Conservation (phyloP, 805 yeast species). For the Saturnispora zaruensis region DNA sequence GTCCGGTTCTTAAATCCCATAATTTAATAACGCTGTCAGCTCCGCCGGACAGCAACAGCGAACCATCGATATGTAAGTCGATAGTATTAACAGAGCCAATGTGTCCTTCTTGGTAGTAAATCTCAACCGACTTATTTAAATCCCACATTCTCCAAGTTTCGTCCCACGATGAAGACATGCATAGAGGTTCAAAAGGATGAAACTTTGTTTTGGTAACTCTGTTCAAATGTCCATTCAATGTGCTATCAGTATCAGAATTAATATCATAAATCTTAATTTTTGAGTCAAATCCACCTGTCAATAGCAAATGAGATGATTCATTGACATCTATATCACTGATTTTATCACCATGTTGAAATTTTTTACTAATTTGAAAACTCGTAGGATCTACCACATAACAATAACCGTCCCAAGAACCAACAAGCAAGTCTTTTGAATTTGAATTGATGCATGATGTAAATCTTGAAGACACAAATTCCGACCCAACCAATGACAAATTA, state of each 20-base stretch:
- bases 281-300: constrained; percentile 42
- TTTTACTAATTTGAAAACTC: constrained; percentile 26
- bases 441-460: constrained; percentile 56
- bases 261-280: constrained; percentile 21
- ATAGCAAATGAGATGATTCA: constrained; percentile 16
- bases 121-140: constrained; percentile 35
- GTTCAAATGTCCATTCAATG: constrained; percentile 36
- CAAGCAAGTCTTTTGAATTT: constrained; percentile 39
- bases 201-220: constrained; percentile 54
- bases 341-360: constrained; percentile 45
- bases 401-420: constrained; percentile 82
- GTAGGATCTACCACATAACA: constrained; percentile 40
- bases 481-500: constrained; percentile 42
- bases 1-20: constrained; percentile 86
- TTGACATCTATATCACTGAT: constrained; percentile 65
- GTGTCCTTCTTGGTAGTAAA: constrained; percentile 81
- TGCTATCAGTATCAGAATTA: neutral
- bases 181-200: constrained; percentile 52
- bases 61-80: constrained; percentile 67
- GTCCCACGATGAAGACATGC: constrained; percentile 74
- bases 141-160: constrained; percentile 90
- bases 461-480: constrained; percentile 63
- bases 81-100: constrained; percentile 58
- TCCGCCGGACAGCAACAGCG: constrained; percentile 69
- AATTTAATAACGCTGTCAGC: constrained; percentile 61